Conservation (phyloP, 2,329 filamentous ascomycete genomes). For the Fusarium lateritium region DNA sequence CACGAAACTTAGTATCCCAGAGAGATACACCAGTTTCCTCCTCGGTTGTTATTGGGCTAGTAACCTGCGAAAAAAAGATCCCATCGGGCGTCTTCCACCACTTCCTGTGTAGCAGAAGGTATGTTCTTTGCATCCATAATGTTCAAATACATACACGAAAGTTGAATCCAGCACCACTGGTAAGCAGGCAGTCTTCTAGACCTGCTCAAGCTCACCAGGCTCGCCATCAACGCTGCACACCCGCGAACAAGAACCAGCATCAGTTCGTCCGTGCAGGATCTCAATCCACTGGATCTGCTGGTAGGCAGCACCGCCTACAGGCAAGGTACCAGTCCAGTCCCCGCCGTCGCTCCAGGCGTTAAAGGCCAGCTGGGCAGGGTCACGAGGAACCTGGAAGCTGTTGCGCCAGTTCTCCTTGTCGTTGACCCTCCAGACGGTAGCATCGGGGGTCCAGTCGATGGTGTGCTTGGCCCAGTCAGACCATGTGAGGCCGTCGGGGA, state of each 20-base stretch:
- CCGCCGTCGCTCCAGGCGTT: constrained; percentile 74
- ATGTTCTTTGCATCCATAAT: not conserved
- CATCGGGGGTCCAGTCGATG: constrained; percentile 70
- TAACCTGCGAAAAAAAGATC: no score
- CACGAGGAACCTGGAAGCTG: constrained; percentile 67
- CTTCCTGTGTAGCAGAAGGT: not conserved
- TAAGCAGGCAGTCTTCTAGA: constrained; percentile 19
- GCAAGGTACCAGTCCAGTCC: constrained; percentile 71
- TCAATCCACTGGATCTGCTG: constrained; percentile 74
- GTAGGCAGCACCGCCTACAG: constrained; percentile 61
- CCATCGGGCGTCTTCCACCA: no score
- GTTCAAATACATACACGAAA: constrained; percentile 16
- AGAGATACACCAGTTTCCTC: no score
- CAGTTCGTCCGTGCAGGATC: constrained; percentile 63
- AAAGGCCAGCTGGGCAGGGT: constrained; percentile 65
- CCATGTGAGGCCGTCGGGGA: constrained; percentile 62
- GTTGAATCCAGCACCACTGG: not conserved
- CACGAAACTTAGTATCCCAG: no score
- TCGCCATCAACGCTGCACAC: constrained; percentile 51
- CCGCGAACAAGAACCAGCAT: constrained; percentile 30
- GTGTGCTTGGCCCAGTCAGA: constrained; percentile 70
- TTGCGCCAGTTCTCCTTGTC: constrained; percentile 63
- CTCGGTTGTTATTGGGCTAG: no score
- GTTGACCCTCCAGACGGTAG: constrained; percentile 69
- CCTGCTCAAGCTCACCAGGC: constrained; percentile 57